Percentiles rank a stretch among this genome's conserved stretches.
These are phyloP conservation scores for Cordyceps militaris DNA, from an alignment of 2,329 filamentous ascomycete genomes.

Conservation along the genomic window DNA sequence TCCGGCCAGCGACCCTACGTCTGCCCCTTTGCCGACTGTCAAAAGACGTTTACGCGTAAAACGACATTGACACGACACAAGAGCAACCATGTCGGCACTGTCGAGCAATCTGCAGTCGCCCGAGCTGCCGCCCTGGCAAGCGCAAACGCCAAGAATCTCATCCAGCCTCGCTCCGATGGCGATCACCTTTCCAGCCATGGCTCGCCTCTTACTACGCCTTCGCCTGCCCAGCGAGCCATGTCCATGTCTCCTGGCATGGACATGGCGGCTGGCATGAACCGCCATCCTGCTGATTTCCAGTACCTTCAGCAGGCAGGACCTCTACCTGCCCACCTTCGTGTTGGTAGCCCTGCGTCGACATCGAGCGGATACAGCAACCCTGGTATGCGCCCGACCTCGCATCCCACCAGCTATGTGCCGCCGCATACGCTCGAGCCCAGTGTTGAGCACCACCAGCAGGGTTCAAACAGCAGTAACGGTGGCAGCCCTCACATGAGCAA, in stretches of 20 bases:
- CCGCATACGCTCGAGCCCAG: slow-evolving; percentile 80
- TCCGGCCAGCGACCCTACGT: slow-evolving; percentile 95
- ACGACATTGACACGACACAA: slow-evolving; percentile 94
- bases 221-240: slow-evolving; percentile 69
- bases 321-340: slow-evolving; percentile 75
- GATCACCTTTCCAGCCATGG: slow-evolving; percentile 64
- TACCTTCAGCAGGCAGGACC: slow-evolving; percentile 69
- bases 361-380: slow-evolving; percentile 45
- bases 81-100: slow-evolving; percentile 90
- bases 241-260: slow-evolving; percentile 76
- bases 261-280: slow-evolving; percentile 63
- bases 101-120: slow-evolving; percentile 85
- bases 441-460: slow-evolving; percentile 68
- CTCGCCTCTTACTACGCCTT: slow-evolving; percentile 73
- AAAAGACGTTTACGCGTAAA: slow-evolving; percentile 95
- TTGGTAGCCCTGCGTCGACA: slow-evolving; percentile 61
- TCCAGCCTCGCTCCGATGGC: slow-evolving; percentile 57
- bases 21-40: slow-evolving; percentile 93
- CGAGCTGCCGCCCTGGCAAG: slow-evolving; percentile 74
- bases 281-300: slow-evolving; percentile 56
- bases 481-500: slow-evolving; percentile 81
- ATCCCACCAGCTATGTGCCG: slow-evolving; percentile 75
- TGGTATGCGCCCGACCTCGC: slow-evolving; percentile 67
- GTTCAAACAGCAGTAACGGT: slow-evolving; percentile 59
- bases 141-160: slow-evolving; percentile 32